phyloP scores from a whole-genome alignment of 2,329 filamentous ascomycete species.

The Botrytis aclada region DNA sequence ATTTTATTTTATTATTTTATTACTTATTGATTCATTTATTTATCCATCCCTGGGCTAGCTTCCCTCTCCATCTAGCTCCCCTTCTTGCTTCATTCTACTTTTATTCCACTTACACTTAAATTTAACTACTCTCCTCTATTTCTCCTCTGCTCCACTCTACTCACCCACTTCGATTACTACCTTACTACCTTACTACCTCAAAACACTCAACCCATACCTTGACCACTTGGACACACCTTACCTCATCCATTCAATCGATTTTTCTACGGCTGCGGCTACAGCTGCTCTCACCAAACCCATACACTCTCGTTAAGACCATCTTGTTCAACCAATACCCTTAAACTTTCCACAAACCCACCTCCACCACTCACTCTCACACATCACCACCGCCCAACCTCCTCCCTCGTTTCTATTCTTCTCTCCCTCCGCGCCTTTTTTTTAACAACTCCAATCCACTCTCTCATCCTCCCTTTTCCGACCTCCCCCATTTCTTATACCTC shows the following conservation, averaged over 20 bases:
- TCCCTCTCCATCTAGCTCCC: not conserved
- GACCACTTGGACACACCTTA: conserved; percentile 19
- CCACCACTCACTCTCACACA: conserved; percentile 32
- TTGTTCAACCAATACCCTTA: conserved; percentile 19
- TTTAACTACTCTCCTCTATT: conserved; percentile 2
- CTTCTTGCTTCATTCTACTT: not conserved
- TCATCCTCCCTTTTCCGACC: conserved; percentile 32
- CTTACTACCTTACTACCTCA: conserved; percentile 2
- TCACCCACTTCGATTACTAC: conserved; percentile 18
- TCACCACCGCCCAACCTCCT: conserved; percentile 31
- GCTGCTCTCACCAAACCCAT: conserved; percentile 3
- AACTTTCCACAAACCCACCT: conserved; percentile 20
- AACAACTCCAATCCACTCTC: conserved; percentile 32
- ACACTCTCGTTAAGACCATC: conserved; percentile 16
- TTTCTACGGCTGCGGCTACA: conserved; percentile 16
- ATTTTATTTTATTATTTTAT: not conserved
- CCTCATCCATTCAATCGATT: conserved; percentile 20
- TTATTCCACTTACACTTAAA: not conserved
- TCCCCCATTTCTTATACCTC: conserved; percentile 31
- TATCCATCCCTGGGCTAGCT: not conserved
- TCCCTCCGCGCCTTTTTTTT: conserved; percentile 27
- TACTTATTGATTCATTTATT: not conserved
- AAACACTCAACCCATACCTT: not conserved
- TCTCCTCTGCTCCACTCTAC: not conserved
- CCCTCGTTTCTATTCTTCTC: conserved; percentile 22